phyloP scores from a whole-genome alignment of 2,329 filamentous ascomycete species.

The Sarocladium oryzae region DNA sequence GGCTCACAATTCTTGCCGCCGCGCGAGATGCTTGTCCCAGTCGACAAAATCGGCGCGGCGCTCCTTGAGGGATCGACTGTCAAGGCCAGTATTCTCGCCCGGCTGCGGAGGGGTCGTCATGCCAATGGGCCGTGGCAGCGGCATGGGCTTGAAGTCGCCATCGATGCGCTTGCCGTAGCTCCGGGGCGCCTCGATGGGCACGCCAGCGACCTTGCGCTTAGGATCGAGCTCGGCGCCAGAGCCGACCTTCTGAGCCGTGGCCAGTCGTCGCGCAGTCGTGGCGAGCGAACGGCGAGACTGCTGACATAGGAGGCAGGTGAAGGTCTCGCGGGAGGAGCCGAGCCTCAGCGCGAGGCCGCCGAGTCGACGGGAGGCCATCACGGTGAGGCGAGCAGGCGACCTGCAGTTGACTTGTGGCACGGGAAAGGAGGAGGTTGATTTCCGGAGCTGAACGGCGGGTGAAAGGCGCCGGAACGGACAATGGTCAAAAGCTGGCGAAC shows the following conservation, averaged over 20 bases:
- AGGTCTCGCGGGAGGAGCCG: constrained; percentile 10
- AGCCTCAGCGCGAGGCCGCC: constrained; percentile 4
- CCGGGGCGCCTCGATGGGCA: constrained; percentile 51
- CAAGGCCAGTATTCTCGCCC: constrained; percentile 78
- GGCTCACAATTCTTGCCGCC: constrained; percentile 69
- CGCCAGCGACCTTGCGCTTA: constrained; percentile 32
- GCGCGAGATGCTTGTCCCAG: constrained; percentile 75
- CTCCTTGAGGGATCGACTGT: constrained; percentile 59
- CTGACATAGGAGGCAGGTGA: constrained; percentile 44
- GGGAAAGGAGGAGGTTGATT: too few species aligned
- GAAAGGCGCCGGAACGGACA: constrained; percentile 1
- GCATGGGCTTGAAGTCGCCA: constrained; percentile 49
- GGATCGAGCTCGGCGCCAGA: constrained; percentile 30
- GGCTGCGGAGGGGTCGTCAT: constrained; percentile 64
- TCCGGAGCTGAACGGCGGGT: background rate
- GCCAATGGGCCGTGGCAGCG: constrained; percentile 71
- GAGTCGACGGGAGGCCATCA: background rate
- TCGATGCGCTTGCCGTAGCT: constrained; percentile 50
- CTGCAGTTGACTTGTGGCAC: too few species aligned
- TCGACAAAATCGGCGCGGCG: constrained; percentile 74
- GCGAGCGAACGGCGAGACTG: constrained; percentile 41
- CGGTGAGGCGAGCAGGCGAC: too few species aligned
- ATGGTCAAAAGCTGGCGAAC: background rate
- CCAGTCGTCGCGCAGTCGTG: constrained; percentile 31
- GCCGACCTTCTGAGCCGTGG: constrained; percentile 25